Base-by-base conservation (phyloP, 208 protist species). In the Porcisia deanei region DNA sequence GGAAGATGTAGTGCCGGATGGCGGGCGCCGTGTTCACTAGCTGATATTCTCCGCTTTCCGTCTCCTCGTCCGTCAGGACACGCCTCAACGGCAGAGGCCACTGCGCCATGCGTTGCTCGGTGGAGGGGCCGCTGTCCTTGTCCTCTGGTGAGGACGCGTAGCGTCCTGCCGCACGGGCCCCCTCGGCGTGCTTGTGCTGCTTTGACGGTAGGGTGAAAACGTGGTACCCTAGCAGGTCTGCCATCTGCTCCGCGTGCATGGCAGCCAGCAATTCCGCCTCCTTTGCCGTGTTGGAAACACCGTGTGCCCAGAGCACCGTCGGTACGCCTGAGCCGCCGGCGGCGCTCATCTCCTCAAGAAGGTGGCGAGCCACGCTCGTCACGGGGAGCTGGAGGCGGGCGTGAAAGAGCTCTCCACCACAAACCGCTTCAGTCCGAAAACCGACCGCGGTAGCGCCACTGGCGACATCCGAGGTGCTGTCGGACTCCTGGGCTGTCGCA, bases 181-280 rank as follows among this genome's bases (percentile, higher is more conserved):
- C 86, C 77, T 77, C 76, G 20, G 94, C 90, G 77, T 97, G 94
- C 66, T 91, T 93, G 20, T 88, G 88, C 76, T 97, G 94, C 88
- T 89, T 93, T 14, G 91, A 95, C 16, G 92, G 87, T 39, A 97
- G 84, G 22, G 83, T 92, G 82, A 95, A 97, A 52, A 97, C 88
- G 71, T 93, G 91, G 71, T 94, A 94, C 43, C 94, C 91, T 57
- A 96, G 88, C 49, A 81, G 84, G 77, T 97, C 93, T 69, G 94
- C 94, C 49, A 96, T 91, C 66, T 88, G 87, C 66, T 95, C 90
- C 1, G 91, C 93, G 76, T 96, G 93, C 93, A 96, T 96, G 22
- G 91, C 87, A 0, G 93, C 93, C 16, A 95, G 85, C 64, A 87
- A 52, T 72, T 97, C 93, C 8, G 91, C 93, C 45, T 94, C 85